Evolutionary conservation across 2,329 filamentous ascomycete species (phyloP).

Genomic region (Diaporthe australafricana): DNA sequence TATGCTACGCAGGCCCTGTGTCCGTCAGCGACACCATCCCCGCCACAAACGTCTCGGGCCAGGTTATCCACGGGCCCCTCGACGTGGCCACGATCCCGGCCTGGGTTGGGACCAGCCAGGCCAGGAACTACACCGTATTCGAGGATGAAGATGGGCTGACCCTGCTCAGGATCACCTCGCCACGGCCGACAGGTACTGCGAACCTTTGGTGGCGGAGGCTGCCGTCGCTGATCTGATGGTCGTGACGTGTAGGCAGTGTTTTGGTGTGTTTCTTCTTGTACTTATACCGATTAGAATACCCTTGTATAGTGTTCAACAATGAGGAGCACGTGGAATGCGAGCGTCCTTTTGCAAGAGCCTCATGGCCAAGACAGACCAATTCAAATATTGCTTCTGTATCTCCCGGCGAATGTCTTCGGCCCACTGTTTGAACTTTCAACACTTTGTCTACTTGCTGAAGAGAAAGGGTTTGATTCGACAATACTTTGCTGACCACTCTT

Average conservation of each 20-base stretch:
- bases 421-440: too few relatives aligned
- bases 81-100: slow-evolving; percentile 43
- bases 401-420: not conserved
- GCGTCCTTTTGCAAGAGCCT: not conserved
- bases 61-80: slow-evolving; percentile 45
- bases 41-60: slow-evolving; percentile 38
- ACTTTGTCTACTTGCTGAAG: too few relatives aligned
- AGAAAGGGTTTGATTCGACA: not conserved
- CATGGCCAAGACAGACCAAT: too few relatives aligned
- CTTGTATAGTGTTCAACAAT: not conserved
- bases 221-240: not conserved
- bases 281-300: not conserved
- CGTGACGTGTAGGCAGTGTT: not conserved
- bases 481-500: not conserved
- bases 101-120: slow-evolving; percentile 41
- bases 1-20: slow-evolving; percentile 43
- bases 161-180: slow-evolving; percentile 23
- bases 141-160: slow-evolving; percentile 26
- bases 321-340: not conserved
- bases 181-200: slow-evolving; percentile 7
- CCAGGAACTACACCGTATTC: slow-evolving; percentile 40
- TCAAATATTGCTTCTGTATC: not conserved
- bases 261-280: slow-evolving; percentile 11
- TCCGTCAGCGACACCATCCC: slow-evolving; percentile 42
- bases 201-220: slow-evolving; percentile 21